Base-by-base conservation (phyloP, 1,139 yeast genomes). In the Scheffersomyces segobiensis region DNA sequence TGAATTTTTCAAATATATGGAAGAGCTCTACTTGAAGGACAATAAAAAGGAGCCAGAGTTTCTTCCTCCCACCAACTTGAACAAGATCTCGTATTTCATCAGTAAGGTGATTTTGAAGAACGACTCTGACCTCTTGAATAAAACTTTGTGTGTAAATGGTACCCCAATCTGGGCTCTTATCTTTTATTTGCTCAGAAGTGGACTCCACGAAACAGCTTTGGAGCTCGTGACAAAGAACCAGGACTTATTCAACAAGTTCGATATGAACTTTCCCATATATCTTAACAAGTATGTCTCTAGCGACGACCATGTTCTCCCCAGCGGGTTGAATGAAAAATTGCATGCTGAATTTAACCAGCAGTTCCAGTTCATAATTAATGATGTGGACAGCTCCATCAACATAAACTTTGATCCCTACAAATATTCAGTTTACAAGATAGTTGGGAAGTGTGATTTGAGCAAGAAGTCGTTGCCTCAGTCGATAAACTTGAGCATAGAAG, bases 121-220 rank as follows among this genome's bases (percentile, higher is more conserved):
- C 58, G 76, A 77, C 57, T 67, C 74, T 32, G 74, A 76, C 18
- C 67, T 74, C 52, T 58, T 66, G 52, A 72, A 71, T 26, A 74
- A 74, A 56, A 80, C 83, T 1, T 69, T 80, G 55, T 71, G 67
- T 59, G 87, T 92, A 26, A 93, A 95, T 72, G 93, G 93, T 14
- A 80, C 85, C 0, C 98, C 98, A 4, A 84, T 95, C 21, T 95
- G 99, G 99, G 97, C 97, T 0, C 77, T 93, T 55, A 76, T 95
- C 5, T 96, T 89, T 70, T 93, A 91, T 72, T 79, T 95, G 64
- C 73, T 95, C 57, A 87, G 99, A 67, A 87, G 95, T 7, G 99
- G 99, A 1, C 84, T 89, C 64, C 77, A 85, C 61, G 77, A 84
- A 50, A 99, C 93, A 63, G 97, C 97, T 0, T 77, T 89, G 52